Evolutionary conservation across 768 basidiomycete species (phyloP).

Genomic region (Naganishia kalamii): DNA sequence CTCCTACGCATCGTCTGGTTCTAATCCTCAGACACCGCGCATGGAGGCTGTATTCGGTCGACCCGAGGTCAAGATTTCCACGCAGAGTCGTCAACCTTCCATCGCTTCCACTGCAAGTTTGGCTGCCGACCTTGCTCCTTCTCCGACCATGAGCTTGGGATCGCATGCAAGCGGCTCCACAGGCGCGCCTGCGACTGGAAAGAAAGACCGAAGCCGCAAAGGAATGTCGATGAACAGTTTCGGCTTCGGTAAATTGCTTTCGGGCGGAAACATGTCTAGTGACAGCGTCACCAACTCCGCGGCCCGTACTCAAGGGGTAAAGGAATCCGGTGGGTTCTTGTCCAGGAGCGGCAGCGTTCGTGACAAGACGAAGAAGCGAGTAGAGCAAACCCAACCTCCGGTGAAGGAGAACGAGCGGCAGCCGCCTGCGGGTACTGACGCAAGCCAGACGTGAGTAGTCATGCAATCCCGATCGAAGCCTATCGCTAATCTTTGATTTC

Average conservation of each 20-base stretch:
- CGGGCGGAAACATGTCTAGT: conserved; percentile 17
- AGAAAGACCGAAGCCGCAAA: conserved; percentile 32
- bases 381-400: background rate
- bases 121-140: background rate
- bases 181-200: background rate
- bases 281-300: conserved; percentile 3
- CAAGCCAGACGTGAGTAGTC: background rate
- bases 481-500: background rate
- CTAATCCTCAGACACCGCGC: background rate
- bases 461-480: background rate
- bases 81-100: background rate
- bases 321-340: background rate
- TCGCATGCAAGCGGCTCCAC: conserved; percentile 14
- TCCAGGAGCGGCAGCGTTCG: background rate
- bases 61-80: background rate
- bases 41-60: background rate
- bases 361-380: conserved; percentile 20
- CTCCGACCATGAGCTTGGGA: background rate
- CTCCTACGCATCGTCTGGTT: background rate
- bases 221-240: conserved; percentile 74
- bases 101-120: conserved; percentile 12
- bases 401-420: background rate
- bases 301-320: background rate
- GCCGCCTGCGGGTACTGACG: background rate
- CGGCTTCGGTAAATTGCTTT: conserved; percentile 69